These are phyloP conservation scores for Pittosporum tobira DNA, from an alignment of 129 eudicot species.

Conservation along the genomic window DNA sequence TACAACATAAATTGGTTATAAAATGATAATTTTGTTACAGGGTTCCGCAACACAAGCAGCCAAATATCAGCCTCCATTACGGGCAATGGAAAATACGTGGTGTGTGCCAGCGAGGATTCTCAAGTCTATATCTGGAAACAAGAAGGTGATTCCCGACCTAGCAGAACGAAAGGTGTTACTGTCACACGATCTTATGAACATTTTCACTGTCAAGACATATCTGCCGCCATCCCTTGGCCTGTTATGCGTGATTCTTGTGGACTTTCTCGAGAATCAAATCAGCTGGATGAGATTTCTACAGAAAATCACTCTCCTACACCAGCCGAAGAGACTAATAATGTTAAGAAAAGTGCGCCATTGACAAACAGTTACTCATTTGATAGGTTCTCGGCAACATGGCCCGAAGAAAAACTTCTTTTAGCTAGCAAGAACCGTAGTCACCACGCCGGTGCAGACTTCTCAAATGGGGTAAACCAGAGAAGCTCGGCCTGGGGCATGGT, in stretches of 20 bases:
- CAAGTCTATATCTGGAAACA: constrained; percentile 89
- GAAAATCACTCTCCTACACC: constrained; percentile 75
- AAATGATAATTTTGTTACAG: constrained; percentile 36
- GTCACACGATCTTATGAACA: constrained; percentile 77
- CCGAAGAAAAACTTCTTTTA: constrained; percentile 72
- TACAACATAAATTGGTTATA: neutral
- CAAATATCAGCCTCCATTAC: constrained; percentile 85
- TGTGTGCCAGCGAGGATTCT: constrained; percentile 93
- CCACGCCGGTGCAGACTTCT: constrained; percentile 59
- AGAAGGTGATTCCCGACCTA: constrained; percentile 71
- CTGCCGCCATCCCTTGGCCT: constrained; percentile 96
- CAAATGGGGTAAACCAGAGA: constrained; percentile 45
- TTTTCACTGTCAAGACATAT: constrained; percentile 87
- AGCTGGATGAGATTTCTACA: constrained; percentile 38
- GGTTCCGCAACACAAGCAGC: constrained; percentile 85
- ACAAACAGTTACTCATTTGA: constrained; percentile 72
- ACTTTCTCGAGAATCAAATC: too few relatives aligned
- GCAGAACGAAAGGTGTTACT: constrained; percentile 63
- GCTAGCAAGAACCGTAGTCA: constrained; percentile 61
- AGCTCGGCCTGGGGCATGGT: constrained; percentile 97
- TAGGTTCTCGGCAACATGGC: constrained; percentile 83
- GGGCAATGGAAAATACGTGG: constrained; percentile 68
- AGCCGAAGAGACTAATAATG: constrained; percentile 35
- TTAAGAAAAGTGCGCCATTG: constrained; percentile 37
- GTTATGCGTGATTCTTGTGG: constrained; percentile 51